Conservation (phyloP, 2,329 filamentous ascomycete genomes). For the Aspergillus fischeri region DNA sequence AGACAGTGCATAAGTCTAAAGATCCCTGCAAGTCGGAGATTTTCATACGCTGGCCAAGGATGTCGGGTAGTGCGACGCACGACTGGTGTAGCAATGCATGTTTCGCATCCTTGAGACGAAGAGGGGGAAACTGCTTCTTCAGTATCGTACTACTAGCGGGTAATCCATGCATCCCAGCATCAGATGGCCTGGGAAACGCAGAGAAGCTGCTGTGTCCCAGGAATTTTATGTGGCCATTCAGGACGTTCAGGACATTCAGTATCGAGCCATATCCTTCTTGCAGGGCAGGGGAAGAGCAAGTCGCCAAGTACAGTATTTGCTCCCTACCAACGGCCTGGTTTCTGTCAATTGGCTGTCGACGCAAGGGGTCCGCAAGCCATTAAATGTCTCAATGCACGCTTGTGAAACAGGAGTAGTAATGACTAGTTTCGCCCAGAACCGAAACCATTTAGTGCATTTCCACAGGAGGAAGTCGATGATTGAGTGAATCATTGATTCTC, state of each 20-base stretch:
- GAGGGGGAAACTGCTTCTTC: not conserved
- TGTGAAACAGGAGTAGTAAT: not conserved
- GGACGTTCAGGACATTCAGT: not conserved
- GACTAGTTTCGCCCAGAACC: not conserved
- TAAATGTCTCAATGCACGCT: not conserved
- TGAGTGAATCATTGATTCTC: not conserved
- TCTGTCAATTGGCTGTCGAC: not conserved
- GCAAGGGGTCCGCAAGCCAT: not conserved
- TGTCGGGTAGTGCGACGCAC: constrained; percentile 5
- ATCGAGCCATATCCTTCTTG: not conserved
- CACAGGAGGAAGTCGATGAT: not conserved
- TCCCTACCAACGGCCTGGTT: not conserved
- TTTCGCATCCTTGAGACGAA: constrained; percentile 8
- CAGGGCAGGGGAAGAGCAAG: not conserved
- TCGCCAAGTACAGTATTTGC: not conserved
- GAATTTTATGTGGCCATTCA: not conserved
- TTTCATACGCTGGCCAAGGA: constrained; percentile 4
- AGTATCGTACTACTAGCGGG: not conserved
- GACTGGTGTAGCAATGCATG: constrained; percentile 6
- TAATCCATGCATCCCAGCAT: not conserved
- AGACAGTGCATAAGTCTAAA: not conserved
- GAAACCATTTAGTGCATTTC: not conserved
- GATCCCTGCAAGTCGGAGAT: constrained; percentile 14
- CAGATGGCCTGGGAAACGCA: not conserved
- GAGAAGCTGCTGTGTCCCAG: not conserved